Evolutionary conservation across 805 yeast genomes (phyloP).

Genomic region (Saturnispora halmiae): DNA sequence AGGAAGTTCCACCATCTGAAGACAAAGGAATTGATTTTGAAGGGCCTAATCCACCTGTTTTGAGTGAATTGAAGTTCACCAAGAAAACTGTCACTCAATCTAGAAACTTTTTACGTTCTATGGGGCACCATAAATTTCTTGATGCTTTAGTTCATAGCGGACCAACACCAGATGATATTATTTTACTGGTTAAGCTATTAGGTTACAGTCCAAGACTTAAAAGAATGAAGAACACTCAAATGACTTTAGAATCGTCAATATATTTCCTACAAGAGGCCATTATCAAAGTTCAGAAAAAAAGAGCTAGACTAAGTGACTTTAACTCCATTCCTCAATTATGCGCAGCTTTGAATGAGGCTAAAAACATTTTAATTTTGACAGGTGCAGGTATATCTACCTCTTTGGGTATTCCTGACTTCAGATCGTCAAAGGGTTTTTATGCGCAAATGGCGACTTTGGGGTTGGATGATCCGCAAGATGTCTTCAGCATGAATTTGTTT

Average conservation of each 20-base stretch:
- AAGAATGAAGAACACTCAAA: slow-evolving; percentile 4
- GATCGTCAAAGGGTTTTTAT: slow-evolving; percentile 83
- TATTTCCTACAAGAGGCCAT: slow-evolving; percentile 54
- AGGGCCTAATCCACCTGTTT: slow-evolving; percentile 13
- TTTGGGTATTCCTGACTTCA: slow-evolving; percentile 84
- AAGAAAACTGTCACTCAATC: slow-evolving; percentile 38
- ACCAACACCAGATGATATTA: slow-evolving; percentile 49
- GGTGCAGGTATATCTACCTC: slow-evolving; percentile 94
- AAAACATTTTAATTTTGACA: slow-evolving; percentile 63
- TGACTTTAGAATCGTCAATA: slow-evolving; percentile 25
- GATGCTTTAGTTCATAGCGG: slow-evolving; percentile 45
- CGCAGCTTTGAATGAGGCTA: slow-evolving; percentile 42
- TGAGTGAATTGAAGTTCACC: slow-evolving; percentile 24
- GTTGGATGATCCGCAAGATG: slow-evolving; percentile 82
- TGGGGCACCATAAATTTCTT: slow-evolving; percentile 55
- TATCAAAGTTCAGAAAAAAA: slow-evolving; percentile 46
- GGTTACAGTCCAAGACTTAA: slow-evolving; percentile 39
- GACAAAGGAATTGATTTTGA: slow-evolving; percentile 8
- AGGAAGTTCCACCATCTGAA: slow-evolving; percentile 1
- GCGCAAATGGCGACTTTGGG: slow-evolving; percentile 59
- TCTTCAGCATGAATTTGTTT: slow-evolving; percentile 67
- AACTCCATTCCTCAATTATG: slow-evolving; percentile 51
- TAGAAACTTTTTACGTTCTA: slow-evolving; percentile 43
- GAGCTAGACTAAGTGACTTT: slow-evolving; percentile 47
- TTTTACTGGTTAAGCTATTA: slow-evolving; percentile 46